phyloP scores from a whole-genome alignment of 345 rosid species.

The Eucalyptus paniculata region DNA sequence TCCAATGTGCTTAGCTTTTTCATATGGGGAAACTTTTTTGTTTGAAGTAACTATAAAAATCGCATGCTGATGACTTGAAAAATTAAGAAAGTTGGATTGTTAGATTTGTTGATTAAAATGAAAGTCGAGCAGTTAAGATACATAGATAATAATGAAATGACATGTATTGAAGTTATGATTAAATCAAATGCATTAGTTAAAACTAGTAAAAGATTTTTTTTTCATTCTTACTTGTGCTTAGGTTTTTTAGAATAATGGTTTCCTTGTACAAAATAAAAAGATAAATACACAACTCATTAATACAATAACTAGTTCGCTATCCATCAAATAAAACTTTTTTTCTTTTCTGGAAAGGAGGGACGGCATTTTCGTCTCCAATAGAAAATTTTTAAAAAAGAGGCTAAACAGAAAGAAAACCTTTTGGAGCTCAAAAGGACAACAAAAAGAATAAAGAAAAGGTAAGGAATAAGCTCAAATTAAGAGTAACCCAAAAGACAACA shows the following conservation, averaged over 20 bases:
- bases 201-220: not conserved
- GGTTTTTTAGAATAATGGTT: not conserved
- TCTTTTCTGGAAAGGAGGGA: not conserved
- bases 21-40: not conserved
- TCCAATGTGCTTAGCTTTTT: not conserved
- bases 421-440: not conserved
- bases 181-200: not conserved
- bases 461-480: too few relatives aligned
- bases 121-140: not conserved
- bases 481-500: too few relatives aligned
- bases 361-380: not conserved
- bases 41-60: not conserved
- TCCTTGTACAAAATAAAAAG: not conserved
- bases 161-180: not conserved
- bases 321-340: not conserved
- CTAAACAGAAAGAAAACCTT: not conserved
- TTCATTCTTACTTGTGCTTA: not conserved
- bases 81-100: not conserved
- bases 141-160: not conserved
- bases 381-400: not conserved
- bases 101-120: not conserved
- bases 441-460: not conserved
- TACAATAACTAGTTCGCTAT: not conserved
- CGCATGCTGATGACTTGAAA: not conserved
- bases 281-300: too few relatives aligned